Percentiles rank a stretch among this genome's conserved stretches.
Conservation (phyloP, 768 basidiomycete species). For the Dentipellis fragilis region DNA sequence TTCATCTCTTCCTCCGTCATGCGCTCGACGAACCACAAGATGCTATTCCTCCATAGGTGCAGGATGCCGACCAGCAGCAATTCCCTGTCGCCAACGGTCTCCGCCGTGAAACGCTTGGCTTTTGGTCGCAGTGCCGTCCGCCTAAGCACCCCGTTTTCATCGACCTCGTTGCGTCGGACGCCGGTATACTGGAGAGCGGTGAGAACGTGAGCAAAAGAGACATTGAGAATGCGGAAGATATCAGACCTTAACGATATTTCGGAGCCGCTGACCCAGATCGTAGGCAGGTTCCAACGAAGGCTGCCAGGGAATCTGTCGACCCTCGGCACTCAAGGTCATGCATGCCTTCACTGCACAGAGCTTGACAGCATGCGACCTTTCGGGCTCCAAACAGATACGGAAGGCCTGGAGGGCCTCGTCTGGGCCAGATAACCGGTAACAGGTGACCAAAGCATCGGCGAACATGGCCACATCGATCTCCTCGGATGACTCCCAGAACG, state of each 20-base stretch:
- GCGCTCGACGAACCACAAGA: constrained; percentile 42
- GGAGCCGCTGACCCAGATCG: constrained; percentile 36
- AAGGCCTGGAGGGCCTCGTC: constrained; percentile 57
- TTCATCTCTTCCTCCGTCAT: constrained; percentile 30
- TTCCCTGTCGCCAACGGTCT: constrained; percentile 59
- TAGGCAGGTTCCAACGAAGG: constrained; percentile 40
- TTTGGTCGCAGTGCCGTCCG: constrained; percentile 49
- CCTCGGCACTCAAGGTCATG: constrained; percentile 60
- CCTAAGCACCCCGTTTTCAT: constrained; percentile 44
- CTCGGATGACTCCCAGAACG: constrained; percentile 65
- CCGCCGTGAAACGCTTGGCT: constrained; percentile 43
- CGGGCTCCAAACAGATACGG: constrained; percentile 56
- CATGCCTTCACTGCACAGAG: constrained; percentile 67
- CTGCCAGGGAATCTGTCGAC: constrained; percentile 49
- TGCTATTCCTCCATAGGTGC: constrained; percentile 53
- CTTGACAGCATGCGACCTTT: constrained; percentile 75
- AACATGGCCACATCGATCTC: constrained; percentile 70
- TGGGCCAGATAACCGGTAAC: constrained; percentile 61
- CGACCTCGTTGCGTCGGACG: constrained; percentile 50
- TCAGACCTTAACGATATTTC: constrained; percentile 47
- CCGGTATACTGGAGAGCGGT: constrained; percentile 33
- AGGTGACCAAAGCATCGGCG: constrained; percentile 60
- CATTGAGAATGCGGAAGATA: neutral
- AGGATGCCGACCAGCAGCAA: constrained; percentile 61
- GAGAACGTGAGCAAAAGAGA: neutral